Evolutionary conservation across 805 yeast genomes (phyloP).

Genomic region (Metschnikowia similis): DNA sequence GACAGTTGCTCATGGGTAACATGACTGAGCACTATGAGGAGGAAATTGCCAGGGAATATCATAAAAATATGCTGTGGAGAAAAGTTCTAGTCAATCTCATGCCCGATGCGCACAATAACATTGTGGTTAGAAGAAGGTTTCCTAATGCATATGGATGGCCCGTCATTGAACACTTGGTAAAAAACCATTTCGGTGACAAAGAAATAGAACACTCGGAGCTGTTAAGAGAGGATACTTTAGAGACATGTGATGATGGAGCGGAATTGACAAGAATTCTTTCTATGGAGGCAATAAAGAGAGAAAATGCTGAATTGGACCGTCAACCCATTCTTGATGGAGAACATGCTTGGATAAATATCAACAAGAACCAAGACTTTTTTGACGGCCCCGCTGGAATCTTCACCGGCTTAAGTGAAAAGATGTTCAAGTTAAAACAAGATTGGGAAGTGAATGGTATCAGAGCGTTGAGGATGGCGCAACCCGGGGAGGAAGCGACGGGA

Average conservation of each 20-base stretch:
- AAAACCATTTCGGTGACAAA: slow-evolving; percentile 50
- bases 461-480: slow-evolving; percentile 5
- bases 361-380: slow-evolving; percentile 37
- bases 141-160: slow-evolving; percentile 96
- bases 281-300: slow-evolving; percentile 32
- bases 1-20: slow-evolving; percentile 13
- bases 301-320: slow-evolving; percentile 33
- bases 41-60: slow-evolving; percentile 85
- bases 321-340: slow-evolving; percentile 21
- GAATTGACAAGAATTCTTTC: slow-evolving; percentile 22
- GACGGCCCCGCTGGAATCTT: slow-evolving; percentile 74
- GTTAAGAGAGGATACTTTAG: slow-evolving; percentile 11
- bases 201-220: slow-evolving; percentile 9
- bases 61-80: slow-evolving; percentile 79
- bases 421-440: slow-evolving; percentile 41
- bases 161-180: slow-evolving; percentile 76
- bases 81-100: slow-evolving; percentile 80
- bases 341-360: slow-evolving; percentile 50
- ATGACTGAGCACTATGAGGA: slow-evolving; percentile 57
- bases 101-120: slow-evolving; percentile 95
- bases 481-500: not conserved
- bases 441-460: slow-evolving; percentile 11
- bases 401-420: slow-evolving; percentile 57
- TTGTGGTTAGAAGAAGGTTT: slow-evolving; percentile 81
- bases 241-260: slow-evolving; percentile 14